Percentiles rank a stretch among this genome's conserved stretches.
Conservation (phyloP, 192 early-diverging fungal genomes). For the Martensiomyces pterosporus region DNA sequence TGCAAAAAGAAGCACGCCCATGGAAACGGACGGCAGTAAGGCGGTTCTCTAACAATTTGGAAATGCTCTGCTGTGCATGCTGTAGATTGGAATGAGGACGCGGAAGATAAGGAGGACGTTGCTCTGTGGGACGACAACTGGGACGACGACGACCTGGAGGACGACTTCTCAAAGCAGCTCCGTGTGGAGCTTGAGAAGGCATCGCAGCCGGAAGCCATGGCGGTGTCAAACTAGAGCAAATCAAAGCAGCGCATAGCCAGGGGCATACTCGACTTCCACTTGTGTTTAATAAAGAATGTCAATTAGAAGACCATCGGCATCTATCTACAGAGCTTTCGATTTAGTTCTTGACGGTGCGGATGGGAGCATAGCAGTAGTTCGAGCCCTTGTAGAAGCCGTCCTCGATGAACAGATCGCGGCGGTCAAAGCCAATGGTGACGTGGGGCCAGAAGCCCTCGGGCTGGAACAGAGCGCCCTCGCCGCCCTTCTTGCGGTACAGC, state of each 20-base stretch:
- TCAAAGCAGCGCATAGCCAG: not conserved
- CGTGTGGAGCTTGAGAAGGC: slow-evolving; percentile 41
- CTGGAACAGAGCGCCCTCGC: slow-evolving; percentile 66
- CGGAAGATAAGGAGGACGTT: slow-evolving; percentile 64
- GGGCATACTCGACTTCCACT: too few species aligned
- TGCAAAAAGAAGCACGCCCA: too few species aligned
- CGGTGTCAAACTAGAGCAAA: slow-evolving; percentile 25
- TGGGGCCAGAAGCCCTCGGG: slow-evolving; percentile 64
- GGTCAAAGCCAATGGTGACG: slow-evolving; percentile 63
- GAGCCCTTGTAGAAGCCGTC: slow-evolving; percentile 67
- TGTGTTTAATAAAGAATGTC: too few species aligned
- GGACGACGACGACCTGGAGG: slow-evolving; percentile 88
- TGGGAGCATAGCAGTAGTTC: slow-evolving; percentile 62
- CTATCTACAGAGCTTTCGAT: too few species aligned
- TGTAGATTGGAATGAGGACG: slow-evolving; percentile 77
- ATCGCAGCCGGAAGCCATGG: slow-evolving; percentile 32
- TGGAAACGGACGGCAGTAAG: too few species aligned
- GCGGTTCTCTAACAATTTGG: not conserved
- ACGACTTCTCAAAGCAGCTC: slow-evolving; percentile 90
- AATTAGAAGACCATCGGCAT: too few species aligned
- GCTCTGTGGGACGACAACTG: slow-evolving; percentile 84
- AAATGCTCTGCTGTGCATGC: not conserved
- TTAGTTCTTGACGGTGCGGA: slow-evolving; percentile 10
- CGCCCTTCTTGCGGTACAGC: slow-evolving; percentile 57
- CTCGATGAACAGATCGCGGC: slow-evolving; percentile 61